Evolutionary conservation across 805 yeast species (phyloP).

Genomic region (Metschnikowia anglica): DNA sequence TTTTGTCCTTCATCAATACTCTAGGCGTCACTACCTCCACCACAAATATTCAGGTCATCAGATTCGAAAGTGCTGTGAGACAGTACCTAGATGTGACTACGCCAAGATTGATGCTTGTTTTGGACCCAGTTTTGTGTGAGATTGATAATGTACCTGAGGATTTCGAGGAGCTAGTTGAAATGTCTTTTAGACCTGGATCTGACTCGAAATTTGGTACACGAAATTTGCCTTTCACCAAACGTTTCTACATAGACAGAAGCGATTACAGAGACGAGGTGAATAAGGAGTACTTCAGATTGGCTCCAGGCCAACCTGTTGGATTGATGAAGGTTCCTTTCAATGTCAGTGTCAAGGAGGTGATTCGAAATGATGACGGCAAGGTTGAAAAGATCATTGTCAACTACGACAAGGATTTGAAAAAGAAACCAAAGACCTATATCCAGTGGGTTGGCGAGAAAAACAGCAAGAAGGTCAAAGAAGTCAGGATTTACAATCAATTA

Average conservation of each 20-base stretch:
- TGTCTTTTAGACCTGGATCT: constrained; percentile 89
- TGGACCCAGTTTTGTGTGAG: constrained; percentile 81
- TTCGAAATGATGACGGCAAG: constrained; percentile 60
- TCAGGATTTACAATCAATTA: constrained; percentile 82
- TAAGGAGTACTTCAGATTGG: constrained; percentile 84
- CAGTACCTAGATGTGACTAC: constrained; percentile 84
- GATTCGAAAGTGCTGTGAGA: constrained; percentile 90
- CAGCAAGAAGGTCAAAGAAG: constrained; percentile 62
- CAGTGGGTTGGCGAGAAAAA: constrained; percentile 89
- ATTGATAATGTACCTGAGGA: constrained; percentile 80
- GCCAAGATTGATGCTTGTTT: constrained; percentile 91
- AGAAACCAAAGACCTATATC: constrained; percentile 91
- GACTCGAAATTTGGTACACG: constrained; percentile 56
- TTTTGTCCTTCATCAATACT: constrained; percentile 87
- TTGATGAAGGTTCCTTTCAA: constrained; percentile 86
- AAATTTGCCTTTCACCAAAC: constrained; percentile 71
- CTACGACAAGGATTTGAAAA: constrained; percentile 60
- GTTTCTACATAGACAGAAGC: constrained; percentile 78
- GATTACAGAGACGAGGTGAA: constrained; percentile 69
- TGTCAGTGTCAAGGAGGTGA: constrained; percentile 66
- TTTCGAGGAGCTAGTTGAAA: constrained; percentile 63
- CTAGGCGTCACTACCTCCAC: constrained; percentile 95
- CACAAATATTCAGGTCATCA: constrained; percentile 82
- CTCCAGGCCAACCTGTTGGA: constrained; percentile 94
- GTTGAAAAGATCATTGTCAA: constrained; percentile 72